phyloP scores from a whole-genome alignment of 805 yeast genomes.

The Lipomyces sp. region DNA sequence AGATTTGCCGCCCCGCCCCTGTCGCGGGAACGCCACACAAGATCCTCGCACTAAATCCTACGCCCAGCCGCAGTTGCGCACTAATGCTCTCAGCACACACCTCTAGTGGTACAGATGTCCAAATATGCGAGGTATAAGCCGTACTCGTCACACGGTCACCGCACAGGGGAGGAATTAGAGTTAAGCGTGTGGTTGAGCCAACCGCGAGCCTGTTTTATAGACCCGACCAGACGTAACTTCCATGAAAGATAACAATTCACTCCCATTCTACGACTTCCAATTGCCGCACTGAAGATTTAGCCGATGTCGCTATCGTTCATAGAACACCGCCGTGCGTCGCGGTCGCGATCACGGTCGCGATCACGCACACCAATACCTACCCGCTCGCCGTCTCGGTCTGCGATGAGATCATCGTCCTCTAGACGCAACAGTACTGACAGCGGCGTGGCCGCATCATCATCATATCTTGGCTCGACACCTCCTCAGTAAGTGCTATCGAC shows the following conservation, averaged over 20 bases:
- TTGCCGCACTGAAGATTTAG: background rate
- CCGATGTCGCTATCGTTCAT: background rate
- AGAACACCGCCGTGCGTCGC: background rate
- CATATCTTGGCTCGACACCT: background rate
- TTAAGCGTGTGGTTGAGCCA: slow-evolving; percentile 2
- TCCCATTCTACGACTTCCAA: background rate
- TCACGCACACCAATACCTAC: background rate
- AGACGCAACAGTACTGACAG: slow-evolving; percentile 12
- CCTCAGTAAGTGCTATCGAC: slow-evolving; percentile 20
- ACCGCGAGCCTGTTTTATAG: background rate
- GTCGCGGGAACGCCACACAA: background rate
- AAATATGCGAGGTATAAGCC: background rate
- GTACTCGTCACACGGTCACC: background rate
- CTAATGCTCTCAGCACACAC: background rate
- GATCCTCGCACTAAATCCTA: no score
- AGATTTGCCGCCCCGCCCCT: background rate
- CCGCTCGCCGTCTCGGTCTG: slow-evolving; percentile 1
- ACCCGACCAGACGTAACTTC: background rate
- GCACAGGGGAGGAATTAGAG: background rate
- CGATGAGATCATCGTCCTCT: slow-evolving; percentile 16
- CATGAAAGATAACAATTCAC: background rate
- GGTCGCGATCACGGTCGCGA: background rate
- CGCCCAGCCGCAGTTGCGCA: background rate
- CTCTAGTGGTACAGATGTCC: background rate
- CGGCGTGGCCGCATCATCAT: background rate